phyloP scores from a whole-genome alignment of 441 rosid species.

The Croton laevigatus region DNA sequence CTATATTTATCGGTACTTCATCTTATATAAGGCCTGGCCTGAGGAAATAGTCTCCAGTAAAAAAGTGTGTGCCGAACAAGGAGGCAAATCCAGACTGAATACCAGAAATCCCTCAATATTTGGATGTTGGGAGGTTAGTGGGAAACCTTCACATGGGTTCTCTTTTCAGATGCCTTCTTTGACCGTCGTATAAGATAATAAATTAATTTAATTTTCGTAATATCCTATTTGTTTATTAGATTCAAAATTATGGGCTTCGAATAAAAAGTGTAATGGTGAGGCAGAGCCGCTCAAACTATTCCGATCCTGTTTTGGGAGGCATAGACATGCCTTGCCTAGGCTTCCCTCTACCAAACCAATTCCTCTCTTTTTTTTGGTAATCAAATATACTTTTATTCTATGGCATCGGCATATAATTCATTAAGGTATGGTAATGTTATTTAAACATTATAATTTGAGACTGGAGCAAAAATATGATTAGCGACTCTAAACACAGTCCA shows the following conservation, averaged over 20 bases:
- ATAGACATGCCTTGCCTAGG: conserved; percentile 15
- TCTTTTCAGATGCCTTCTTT: conserved; percentile 19
- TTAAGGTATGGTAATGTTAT: too few species aligned
- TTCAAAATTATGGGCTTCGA: conserved; percentile 16
- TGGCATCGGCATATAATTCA: too few species aligned
- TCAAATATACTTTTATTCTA: too few species aligned
- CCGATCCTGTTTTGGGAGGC: conserved; percentile 16
- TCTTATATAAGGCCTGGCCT: too few species aligned
- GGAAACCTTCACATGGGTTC: conserved; percentile 34
- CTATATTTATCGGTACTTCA: too few species aligned
- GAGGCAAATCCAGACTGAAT: too few species aligned
- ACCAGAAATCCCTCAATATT: conserved; percentile 15
- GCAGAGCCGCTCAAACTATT: background rate
- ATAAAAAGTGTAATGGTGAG: conserved; percentile 7
- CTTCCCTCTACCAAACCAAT: background rate
- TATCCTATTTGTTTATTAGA: background rate
- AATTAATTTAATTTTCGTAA: background rate
- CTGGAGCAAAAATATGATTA: too few species aligned
- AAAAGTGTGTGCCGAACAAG: too few species aligned
- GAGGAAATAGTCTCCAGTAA: too few species aligned
- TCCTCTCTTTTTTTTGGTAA: background rate
- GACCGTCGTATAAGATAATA: conserved; percentile 11
- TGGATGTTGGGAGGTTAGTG: conserved; percentile 25
- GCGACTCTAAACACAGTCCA: too few species aligned
- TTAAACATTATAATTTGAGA: too few species aligned